phyloP scores from a whole-genome alignment of 805 yeast genomes.

The Cyberlindnera suaveolens region DNA sequence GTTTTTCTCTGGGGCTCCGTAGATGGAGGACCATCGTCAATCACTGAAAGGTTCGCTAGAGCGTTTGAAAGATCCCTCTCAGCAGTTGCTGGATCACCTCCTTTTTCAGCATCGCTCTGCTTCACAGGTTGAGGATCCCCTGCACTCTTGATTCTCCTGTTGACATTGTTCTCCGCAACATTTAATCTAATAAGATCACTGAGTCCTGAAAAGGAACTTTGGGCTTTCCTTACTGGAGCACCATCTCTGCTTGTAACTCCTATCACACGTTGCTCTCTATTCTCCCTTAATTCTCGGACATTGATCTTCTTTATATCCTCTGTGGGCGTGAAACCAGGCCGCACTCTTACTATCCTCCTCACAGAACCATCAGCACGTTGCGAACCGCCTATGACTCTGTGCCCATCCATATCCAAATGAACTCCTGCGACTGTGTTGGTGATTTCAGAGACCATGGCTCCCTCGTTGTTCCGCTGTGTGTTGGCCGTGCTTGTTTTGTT shows the following conservation, averaged over 20 bases:
- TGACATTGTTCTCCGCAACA: background rate
- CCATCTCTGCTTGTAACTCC: background rate
- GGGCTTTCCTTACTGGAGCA: background rate
- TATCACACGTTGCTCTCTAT: background rate
- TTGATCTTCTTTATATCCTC: constrained; percentile 18
- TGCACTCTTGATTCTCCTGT: background rate
- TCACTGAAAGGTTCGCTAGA: background rate
- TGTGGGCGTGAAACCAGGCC: constrained; percentile 20
- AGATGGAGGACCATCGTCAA: background rate
- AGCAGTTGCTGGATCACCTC: background rate
- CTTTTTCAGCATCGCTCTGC: background rate
- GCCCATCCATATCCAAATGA: constrained; percentile 6
- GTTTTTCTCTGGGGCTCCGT: background rate
- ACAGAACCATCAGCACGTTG: constrained; percentile 22
- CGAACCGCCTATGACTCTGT: constrained; percentile 20
- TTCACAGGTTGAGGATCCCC: background rate
- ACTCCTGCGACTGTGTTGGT: constrained; percentile 4
- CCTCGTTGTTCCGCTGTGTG: background rate
- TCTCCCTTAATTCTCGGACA: constrained; percentile 7
- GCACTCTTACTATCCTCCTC: constrained; percentile 16
- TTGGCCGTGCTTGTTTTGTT: too few relatives aligned
- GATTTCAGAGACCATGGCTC: constrained; percentile 1
- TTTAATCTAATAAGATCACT: background rate
- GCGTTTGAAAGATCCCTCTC: background rate
- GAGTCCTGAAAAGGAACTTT: background rate